Percentiles rank a stretch among this genome's conserved stretches.
Conservation (phyloP, 768 basidiomycete species). For the Mycena vulgaris region DNA sequence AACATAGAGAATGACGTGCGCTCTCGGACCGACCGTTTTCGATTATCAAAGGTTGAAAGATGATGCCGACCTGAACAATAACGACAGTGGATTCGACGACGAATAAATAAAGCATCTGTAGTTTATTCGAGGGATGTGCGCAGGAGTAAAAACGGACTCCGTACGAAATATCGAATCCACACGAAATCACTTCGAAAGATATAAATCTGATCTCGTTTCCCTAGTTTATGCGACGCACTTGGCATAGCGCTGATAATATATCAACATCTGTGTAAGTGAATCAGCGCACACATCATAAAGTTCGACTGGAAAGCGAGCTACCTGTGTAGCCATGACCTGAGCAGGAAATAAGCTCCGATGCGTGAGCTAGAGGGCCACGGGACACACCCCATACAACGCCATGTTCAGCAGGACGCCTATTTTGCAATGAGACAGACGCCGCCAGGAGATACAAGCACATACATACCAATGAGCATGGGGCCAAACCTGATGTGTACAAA, state of each 20-base stretch:
- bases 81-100: conserved; percentile 22
- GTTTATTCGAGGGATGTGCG: not conserved
- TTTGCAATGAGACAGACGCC: not conserved
- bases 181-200: conserved; percentile 2
- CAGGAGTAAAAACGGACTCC: not conserved
- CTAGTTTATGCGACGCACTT: conserved; percentile 20
- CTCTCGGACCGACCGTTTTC: conserved; percentile 8
- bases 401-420: conserved; percentile 30
- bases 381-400: conserved; percentile 29
- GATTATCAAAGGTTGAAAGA: conserved; percentile 29
- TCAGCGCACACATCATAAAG: not conserved
- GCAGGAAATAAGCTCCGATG: not conserved
- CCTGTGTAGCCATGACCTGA: conserved; percentile 21
- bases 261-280: conserved; percentile 15
- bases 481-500: conserved; percentile 6
- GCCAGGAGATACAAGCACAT: not conserved
- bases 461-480: conserved; percentile 32
- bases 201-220: conserved; percentile 20
- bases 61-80: conserved; percentile 24
- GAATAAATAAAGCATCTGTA: conserved; percentile 31
- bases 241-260: conserved; percentile 18
- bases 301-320: not conserved
- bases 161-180: conserved; percentile 21
- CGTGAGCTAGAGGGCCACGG: not conserved
- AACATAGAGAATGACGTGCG: not conserved